Base-by-base conservation (phyloP, 2,329 filamentous ascomycete genomes). In the Fusarium haematococcum region DNA sequence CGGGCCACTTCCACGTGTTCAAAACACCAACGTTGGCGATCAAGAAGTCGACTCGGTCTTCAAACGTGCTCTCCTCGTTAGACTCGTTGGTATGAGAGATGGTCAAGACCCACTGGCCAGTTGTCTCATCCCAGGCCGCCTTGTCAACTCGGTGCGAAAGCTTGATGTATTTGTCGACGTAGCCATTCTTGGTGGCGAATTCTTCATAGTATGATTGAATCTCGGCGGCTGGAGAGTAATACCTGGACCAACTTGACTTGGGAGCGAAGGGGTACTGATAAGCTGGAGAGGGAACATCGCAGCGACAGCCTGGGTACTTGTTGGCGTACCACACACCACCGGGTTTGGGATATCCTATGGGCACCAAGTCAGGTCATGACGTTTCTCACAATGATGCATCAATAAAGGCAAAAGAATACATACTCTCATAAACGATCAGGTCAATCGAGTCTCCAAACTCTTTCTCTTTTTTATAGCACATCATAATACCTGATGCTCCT, bases 1-100 rank as follows among this genome's bases (percentile, higher is more conserved):
- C 82, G 1, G 87, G 87, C 85, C 86, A 88, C 70, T 85, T 88
- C 86, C 86, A 88, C 0, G 73, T 63, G 27, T 89, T 89, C 8
- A 89, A 77, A 65, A 89, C 85, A 0, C 88, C 88, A 0, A 85
- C 85, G 4, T 84, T 87, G 69, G 88, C 83, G 32, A 89, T 71
- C 23, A 89, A 77, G 70, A 88, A 87, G 69, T 87, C 81, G 63
- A 85, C 85, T 13, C 84, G 71, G 66, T 89, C 87, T 25, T 78
- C 78, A 39, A 88, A 86, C 0, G 27, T 64, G 10, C 11, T 4
- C 18, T 59, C 20, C 16, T 61, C 18, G 14, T 25, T 32, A 30
- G 59, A 58, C 48, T 41, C n/a, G 13, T 23, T 23, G 2, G 58
- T 59, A 5, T 57, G n/a, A 0, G 43, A 63, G 1, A 70, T 59